Evolutionary conservation across 208 protist species (phyloP), one percentile per base, ranked within the genome.

Genomic region (Leishmania tropica): DNA sequence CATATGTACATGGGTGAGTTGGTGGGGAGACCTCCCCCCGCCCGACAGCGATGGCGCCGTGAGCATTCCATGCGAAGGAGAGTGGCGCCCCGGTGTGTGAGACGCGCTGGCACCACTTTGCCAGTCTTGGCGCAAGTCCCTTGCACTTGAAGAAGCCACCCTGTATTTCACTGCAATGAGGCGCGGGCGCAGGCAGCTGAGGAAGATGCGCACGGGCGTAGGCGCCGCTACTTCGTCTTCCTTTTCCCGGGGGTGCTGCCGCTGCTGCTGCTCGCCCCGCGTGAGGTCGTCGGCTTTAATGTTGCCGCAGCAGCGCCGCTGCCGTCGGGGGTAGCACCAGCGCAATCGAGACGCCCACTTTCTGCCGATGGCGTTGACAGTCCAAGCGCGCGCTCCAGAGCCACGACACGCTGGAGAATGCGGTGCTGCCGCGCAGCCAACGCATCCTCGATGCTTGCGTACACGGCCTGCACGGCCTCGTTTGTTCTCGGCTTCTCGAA

Each of bases 331-430:
- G 24, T 24, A 3, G 73, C 51, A 5, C 8, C 37, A 45, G 56
- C 75, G 62, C 42, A 15, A 19, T 42, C 64, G 8, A 73, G 28
- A 35, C n/a, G 42, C 19, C 19, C 3, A 31, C 24, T 60, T 21
- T 60, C 40, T 28, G 76, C 4, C 47, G 47, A 68, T 54, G 60
- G 13, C 64, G 64, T 6, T 11, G 73, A 70, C 65, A 94, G 54
- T n/a, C 92, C 89, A 1, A 97, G 79, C 48, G 78, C 83, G 54
- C 83, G 71, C 85, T 97, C 94, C 47, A 96, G 84, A 15, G 89
- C 90, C 45, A 84, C 80, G 48, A 97, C 86, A 28, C 94, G 94
- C 81, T 93, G 87, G 53, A 97, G 77, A 75, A 96, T 96, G 17
- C 80, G 81, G 45, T 81, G 72, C 88, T 97, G 92, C 68, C 93